A percentile compares a stretch with the other conserved stretches of the same genome.
phyloP scores from a whole-genome alignment of 2,329 filamentous ascomycete genomes.

The Xylaria sp. region DNA sequence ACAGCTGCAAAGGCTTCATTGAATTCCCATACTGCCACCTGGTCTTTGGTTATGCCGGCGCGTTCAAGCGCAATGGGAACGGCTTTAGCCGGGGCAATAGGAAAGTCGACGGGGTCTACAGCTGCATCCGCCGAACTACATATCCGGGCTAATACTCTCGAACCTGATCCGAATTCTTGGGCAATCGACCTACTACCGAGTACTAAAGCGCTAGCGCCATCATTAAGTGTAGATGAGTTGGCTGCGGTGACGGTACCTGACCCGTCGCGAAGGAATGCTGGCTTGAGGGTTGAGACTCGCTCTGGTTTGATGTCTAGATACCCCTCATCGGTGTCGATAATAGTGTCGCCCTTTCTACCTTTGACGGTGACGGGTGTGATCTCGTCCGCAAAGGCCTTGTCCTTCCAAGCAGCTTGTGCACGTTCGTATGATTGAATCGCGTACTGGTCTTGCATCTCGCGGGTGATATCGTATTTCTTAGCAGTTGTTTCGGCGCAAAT shows the following conservation, averaged over 20 bases:
- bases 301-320: slow-evolving; percentile 88
- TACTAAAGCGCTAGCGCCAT: slow-evolving; percentile 91
- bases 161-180: slow-evolving; percentile 79
- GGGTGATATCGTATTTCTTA: slow-evolving; percentile 82
- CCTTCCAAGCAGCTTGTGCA: slow-evolving; percentile 89
- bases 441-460: slow-evolving; percentile 91
- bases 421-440: slow-evolving; percentile 90
- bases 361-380: slow-evolving; percentile 89
- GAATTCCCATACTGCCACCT: slow-evolving; percentile 97
- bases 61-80: slow-evolving; percentile 89
- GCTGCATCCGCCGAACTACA: slow-evolving; percentile 90
- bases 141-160: slow-evolving; percentile 87
- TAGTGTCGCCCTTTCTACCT: slow-evolving; percentile 81
- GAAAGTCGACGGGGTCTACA: slow-evolving; percentile 92
- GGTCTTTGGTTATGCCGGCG: slow-evolving; percentile 89
- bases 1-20: slow-evolving; percentile 98
- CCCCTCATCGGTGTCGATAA: slow-evolving; percentile 87
- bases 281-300: slow-evolving; percentile 87
- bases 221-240: slow-evolving; percentile 93
- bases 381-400: slow-evolving; percentile 86
- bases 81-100: slow-evolving; percentile 89
- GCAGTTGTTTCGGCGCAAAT: slow-evolving; percentile 95
- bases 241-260: slow-evolving; percentile 93
- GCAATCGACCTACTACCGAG: slow-evolving; percentile 84
- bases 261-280: slow-evolving; percentile 87